Evolutionary conservation across 2,329 filamentous ascomycete species (phyloP), one percentile per base, ranked within the genome.

Genomic region (Cladosporium velox): DNA sequence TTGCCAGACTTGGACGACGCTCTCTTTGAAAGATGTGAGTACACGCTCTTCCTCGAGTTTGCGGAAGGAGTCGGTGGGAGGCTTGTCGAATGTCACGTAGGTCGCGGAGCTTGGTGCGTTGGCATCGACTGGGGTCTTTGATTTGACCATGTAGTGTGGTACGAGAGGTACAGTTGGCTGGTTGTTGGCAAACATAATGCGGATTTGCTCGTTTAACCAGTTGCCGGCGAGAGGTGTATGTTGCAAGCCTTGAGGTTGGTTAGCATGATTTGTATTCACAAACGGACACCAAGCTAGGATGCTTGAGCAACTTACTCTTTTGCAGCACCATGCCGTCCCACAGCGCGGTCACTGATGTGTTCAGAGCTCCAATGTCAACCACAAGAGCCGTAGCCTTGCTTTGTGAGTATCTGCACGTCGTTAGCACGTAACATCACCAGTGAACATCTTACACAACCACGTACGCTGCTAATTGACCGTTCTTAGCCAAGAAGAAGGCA

Each of bases 11-110:
- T 97, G 93, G 32, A 98, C 93, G 18, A 97, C 92, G 21, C 91
- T 96, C 81, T 99, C 96, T 82, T 99, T 99, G 86, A 96, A 99
- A 77, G 97, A 93, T 44, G 92, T 93, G 66, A 99, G 82, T 51
- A 97, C 90, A 63, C 94, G 91, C 78, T 98, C 95, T 82, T 99
- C 93, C 79, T 98, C 90, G 70, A 94, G 89, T 21, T 84, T 83
- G 67, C 90, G 88, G 85, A 93, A 98, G 1, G 91, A 93, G 32
- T 87, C 85, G 72, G 83, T 81, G 0, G 86, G 87, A 1, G 84
- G 81, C 64, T 80, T 80, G 83, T 75, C 84, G 76, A 92, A 96
- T 47, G 86, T 86, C 72, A 88, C 89, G 78, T 91, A 89, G 59
- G 86, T 88, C 49, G 89, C 91, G 77, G 96, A 90, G 2, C 93